These are phyloP conservation scores for Ophiocordyceps australis DNA, from an alignment of 2,329 filamentous ascomycete species.

Conservation along the genomic window DNA sequence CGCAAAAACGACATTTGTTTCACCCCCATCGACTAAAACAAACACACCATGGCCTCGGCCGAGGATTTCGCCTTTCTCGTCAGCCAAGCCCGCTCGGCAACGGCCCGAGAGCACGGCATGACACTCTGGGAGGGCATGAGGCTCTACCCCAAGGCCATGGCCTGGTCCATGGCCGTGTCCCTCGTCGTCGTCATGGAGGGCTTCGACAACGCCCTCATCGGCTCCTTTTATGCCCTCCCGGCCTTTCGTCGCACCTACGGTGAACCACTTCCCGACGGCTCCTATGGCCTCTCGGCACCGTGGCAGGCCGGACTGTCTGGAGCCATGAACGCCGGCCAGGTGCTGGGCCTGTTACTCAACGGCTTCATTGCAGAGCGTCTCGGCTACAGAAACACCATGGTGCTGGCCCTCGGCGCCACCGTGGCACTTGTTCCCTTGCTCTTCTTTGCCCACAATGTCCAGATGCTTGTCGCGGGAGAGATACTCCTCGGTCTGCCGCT, in stretches of 20 bases:
- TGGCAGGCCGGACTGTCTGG: constrained; percentile 49
- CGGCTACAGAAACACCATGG: constrained; percentile 48
- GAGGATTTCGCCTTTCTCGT: too few relatives aligned
- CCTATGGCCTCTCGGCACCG: constrained; percentile 35
- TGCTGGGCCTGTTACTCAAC: constrained; percentile 45
- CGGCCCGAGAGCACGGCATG: constrained; percentile 50
- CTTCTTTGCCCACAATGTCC: constrained; percentile 43
- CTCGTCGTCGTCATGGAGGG: constrained; percentile 87
- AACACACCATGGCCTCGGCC: too few relatives aligned
- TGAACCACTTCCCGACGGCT: constrained; percentile 21
- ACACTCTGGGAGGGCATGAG: constrained; percentile 57
- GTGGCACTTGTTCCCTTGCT: constrained; percentile 42
- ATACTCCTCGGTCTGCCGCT: constrained; percentile 45
- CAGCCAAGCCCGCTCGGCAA: constrained; percentile 22
- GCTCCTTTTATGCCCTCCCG: constrained; percentile 55
- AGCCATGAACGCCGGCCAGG: constrained; percentile 6
- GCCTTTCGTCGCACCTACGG: constrained; percentile 42
- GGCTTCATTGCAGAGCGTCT: constrained; percentile 48
- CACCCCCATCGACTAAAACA: too few relatives aligned
- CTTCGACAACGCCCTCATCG: constrained; percentile 66
- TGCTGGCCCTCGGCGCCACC: constrained; percentile 34
- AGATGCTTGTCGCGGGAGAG: constrained; percentile 39
- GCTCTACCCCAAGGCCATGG: constrained; percentile 74
- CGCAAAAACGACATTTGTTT: too few relatives aligned
- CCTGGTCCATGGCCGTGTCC: constrained; percentile 73